Evolutionary conservation across 2,329 filamentous ascomycete species (phyloP).

Genomic region (Pseudogymnoascus sp.): DNA sequence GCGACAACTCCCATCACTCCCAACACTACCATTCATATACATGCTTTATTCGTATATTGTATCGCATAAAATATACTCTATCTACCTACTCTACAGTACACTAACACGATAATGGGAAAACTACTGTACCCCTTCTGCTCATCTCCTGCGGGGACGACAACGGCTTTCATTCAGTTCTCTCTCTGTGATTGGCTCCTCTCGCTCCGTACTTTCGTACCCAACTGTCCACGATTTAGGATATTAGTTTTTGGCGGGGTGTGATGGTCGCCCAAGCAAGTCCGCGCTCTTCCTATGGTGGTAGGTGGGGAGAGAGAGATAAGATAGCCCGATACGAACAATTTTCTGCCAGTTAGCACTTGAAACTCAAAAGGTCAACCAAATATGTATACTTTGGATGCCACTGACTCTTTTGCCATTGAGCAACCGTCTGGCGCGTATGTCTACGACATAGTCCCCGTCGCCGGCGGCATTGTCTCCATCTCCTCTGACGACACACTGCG

Average conservation of each 20-base stretch:
- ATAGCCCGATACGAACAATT: constrained; percentile 6
- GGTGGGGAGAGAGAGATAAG: constrained; percentile 5
- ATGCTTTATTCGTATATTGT: neutral
- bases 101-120: neutral
- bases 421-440: constrained; percentile 32
- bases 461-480: constrained; percentile 36
- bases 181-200: neutral
- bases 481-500: constrained; percentile 63
- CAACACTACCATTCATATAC: neutral
- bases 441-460: constrained; percentile 33
- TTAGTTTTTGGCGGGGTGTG: constrained; percentile 4
- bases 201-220: neutral
- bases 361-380: constrained; percentile 14
- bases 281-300: neutral
- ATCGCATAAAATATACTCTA: neutral
- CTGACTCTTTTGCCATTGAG: constrained; percentile 23
- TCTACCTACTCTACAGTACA: neutral
- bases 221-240: no score
- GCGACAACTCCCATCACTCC: neutral
- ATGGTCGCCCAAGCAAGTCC: neutral
- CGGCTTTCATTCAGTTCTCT: neutral
- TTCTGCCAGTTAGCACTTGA: neutral
- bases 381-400: constrained; percentile 27
- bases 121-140: neutral
- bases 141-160: neutral